Conservation (phyloP, 1,284 basidiomycete species). For the Leucoagaricus sp. region DNA sequence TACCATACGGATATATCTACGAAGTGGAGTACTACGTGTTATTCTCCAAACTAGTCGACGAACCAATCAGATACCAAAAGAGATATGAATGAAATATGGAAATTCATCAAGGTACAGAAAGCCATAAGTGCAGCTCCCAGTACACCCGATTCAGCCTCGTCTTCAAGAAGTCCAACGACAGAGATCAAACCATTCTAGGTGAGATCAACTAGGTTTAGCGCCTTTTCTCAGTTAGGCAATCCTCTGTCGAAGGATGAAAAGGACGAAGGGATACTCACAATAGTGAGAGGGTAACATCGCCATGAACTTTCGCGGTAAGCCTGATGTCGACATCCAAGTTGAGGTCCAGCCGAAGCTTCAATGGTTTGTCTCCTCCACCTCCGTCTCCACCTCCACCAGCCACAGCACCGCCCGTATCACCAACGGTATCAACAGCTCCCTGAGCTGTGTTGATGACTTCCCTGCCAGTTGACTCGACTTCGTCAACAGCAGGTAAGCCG, state of each 20-base stretch:
- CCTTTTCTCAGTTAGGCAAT: slow-evolving; percentile 18
- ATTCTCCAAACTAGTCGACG: too few species aligned
- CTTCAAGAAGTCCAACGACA: too few species aligned
- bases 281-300: slow-evolving; percentile 28
- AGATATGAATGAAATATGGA: too few species aligned
- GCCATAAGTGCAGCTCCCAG: too few species aligned
- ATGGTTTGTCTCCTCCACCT: slow-evolving; percentile 19
- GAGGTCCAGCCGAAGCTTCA: slow-evolving; percentile 28
- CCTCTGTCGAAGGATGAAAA: background rate
- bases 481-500: slow-evolving; percentile 22
- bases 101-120: too few species aligned
- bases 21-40: too few species aligned
- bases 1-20: too few species aligned
- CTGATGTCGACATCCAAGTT: slow-evolving; percentile 29
- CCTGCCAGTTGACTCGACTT: slow-evolving; percentile 17
- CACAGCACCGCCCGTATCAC: slow-evolving; percentile 14
- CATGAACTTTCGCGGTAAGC: slow-evolving; percentile 29
- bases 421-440: slow-evolving; percentile 14
- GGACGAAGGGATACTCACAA: slow-evolving; percentile 22
- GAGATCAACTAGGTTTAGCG: slow-evolving; percentile 18
- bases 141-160: too few species aligned
- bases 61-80: too few species aligned
- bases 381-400: slow-evolving; percentile 19
- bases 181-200: slow-evolving; percentile 16
- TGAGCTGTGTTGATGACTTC: slow-evolving; percentile 19